Evolutionary conservation across 2,329 filamentous ascomycete species (phyloP), one percentile per base, ranked within the genome.

Genomic region (Penicillium sp.): DNA sequence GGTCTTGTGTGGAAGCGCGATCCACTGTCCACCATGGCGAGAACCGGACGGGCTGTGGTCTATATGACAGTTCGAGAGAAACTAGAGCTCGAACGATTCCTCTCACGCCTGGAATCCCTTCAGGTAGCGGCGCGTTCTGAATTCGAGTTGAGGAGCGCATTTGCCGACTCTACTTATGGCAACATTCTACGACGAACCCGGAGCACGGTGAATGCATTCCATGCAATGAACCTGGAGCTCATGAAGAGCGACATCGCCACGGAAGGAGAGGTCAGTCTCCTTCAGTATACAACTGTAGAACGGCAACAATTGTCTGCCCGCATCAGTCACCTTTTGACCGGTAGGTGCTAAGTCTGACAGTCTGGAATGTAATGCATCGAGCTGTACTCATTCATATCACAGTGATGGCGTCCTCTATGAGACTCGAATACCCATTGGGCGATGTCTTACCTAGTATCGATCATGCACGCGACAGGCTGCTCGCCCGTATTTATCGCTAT

Each of bases 1-100:
- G 87, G 89, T 11, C 76, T 98, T 21, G 90, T 97, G 50, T 98
- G 93, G 93, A 94, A 91, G 68, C 81, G 90, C 30, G 91, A 94
- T 7, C 93, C 93, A 0, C 72, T 98, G 16, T 84, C 86, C 4
- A 80, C 83, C 5, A 76, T 95, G 39, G 70, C 82, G 1, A 75
- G 81, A 31, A 80, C 75, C 43, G 47, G 53, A n/a, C 71, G 79
- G 3, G 68, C 76, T 23, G 59, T 71, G 39, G 79, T 81, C 4
- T 97, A 94, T 63, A 89, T 96, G 78, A 84, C 84, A 47, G 79
- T 89, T n/a, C 80, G 83, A 23, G 93, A 97, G 65, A 90, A 95
- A 61, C 79, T 86, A 4, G 85, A 89, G 28, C 77, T 98, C 38
- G 89, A 94, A 58, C 81, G 86, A 42, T 96, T 91, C 57, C 61